phyloP scores from a whole-genome alignment of 2,329 filamentous ascomycete genomes.

The Xylariaceae sp. region DNA sequence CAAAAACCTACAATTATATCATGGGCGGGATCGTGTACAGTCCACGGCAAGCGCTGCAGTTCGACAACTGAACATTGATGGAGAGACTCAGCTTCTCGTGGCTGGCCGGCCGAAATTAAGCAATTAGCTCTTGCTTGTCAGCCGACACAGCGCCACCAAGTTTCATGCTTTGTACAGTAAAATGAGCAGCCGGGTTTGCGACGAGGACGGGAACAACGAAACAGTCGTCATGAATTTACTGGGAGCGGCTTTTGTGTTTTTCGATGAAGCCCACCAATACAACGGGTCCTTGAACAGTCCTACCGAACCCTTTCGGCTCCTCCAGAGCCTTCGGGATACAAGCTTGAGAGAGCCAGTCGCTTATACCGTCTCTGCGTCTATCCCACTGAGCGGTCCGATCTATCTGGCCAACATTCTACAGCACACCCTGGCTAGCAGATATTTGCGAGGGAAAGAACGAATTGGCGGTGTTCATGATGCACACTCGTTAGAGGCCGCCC shows the following conservation, averaged over 20 bases:
- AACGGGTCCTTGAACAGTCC: background rate
- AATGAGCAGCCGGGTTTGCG: too few relatives aligned
- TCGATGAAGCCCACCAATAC: slow-evolving; percentile 8
- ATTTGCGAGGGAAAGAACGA: background rate
- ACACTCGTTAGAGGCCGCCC: background rate
- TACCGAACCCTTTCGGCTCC: slow-evolving; percentile 4
- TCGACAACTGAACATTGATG: background rate
- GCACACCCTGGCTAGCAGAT: background rate
- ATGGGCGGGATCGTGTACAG: background rate
- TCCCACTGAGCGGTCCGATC: background rate
- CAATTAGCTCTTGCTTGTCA: slow-evolving; percentile 2
- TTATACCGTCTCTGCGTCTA: slow-evolving; percentile 5
- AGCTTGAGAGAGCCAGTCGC: slow-evolving; percentile 1
- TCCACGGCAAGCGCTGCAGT: background rate
- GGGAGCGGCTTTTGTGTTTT: background rate
- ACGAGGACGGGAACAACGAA: background rate
- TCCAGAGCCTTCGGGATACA: slow-evolving; percentile 4
- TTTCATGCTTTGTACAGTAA: background rate
- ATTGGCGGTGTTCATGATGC: background rate
- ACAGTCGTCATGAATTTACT: background rate
- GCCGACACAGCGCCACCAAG: slow-evolving; percentile 2
- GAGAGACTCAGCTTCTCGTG: background rate
- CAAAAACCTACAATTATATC: background rate
- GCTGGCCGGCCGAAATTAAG: background rate
- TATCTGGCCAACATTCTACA: background rate